These are phyloP conservation scores for Apiospora koreana DNA, from an alignment of 2,329 filamentous ascomycete genomes.

Conservation along the genomic window DNA sequence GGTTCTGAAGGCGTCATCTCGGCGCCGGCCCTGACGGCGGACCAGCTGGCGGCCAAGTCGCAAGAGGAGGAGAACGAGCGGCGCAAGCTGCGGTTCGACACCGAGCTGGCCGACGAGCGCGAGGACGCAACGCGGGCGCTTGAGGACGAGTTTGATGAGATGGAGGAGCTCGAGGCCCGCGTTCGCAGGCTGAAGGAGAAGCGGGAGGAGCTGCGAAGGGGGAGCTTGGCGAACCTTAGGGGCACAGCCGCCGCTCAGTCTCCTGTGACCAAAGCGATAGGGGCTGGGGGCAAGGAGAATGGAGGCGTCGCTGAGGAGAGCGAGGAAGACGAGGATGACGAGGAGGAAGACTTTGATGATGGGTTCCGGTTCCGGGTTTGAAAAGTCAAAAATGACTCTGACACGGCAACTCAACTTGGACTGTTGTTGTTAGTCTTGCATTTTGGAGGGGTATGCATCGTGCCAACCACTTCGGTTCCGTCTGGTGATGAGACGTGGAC, in stretches of 20 bases:
- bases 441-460: background rate
- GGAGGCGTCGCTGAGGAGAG: slow-evolving; percentile 26
- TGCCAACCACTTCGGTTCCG: background rate
- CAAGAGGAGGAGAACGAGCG: slow-evolving; percentile 51
- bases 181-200: slow-evolving; percentile 69
- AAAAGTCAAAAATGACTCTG: background rate
- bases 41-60: slow-evolving; percentile 59
- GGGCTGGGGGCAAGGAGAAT: slow-evolving; percentile 36
- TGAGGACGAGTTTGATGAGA: slow-evolving; percentile 79
- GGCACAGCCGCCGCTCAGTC: slow-evolving; percentile 15
- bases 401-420: background rate
- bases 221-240: slow-evolving; percentile 28
- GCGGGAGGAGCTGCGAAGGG: slow-evolving; percentile 63
- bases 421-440: background rate
- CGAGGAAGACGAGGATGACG: slow-evolving; percentile 41
- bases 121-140: slow-evolving; percentile 75
- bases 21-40: slow-evolving; percentile 66
- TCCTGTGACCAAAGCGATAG: slow-evolving; percentile 17
- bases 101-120: slow-evolving; percentile 63
- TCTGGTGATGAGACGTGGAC: background rate
- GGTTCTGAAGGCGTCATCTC: slow-evolving; percentile 59
- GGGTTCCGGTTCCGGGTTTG: slow-evolving; percentile 53
- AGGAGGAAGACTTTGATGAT: slow-evolving; percentile 54
- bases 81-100: slow-evolving; percentile 54
- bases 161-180: slow-evolving; percentile 75